Conservation (phyloP, 345 rosid species). For the Sapria himalayana region DNA sequence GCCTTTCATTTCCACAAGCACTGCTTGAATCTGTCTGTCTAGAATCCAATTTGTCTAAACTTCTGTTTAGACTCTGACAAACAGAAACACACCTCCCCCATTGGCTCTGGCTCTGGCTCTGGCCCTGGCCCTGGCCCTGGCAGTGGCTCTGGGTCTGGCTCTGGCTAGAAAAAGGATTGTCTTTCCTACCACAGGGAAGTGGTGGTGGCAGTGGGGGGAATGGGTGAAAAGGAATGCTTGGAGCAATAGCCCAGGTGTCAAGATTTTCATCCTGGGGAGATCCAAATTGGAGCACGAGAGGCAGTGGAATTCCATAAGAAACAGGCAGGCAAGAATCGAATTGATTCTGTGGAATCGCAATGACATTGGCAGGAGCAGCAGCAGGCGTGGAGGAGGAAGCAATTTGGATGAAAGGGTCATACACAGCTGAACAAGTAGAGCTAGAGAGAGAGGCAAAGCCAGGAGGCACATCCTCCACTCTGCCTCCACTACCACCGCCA, state of each 20-base stretch:
- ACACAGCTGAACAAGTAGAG: too few relatives aligned
- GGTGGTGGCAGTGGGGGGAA: conserved; percentile 77
- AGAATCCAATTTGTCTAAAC: too few relatives aligned
- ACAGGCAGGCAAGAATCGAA: conserved; percentile 43
- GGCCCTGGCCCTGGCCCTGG: too few relatives aligned
- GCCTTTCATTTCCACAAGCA: too few relatives aligned
- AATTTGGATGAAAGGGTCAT: conserved; percentile 15
- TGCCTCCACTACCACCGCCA: conserved; percentile 11
- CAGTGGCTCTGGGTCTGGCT: too few relatives aligned
- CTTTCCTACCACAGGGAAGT: conserved; percentile 22
- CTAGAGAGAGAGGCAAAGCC: conserved; percentile 45
- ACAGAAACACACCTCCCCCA: too few relatives aligned
- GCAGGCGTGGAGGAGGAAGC: conserved; percentile 14
- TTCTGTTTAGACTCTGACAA: too few relatives aligned
- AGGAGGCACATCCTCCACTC: conserved; percentile 58
- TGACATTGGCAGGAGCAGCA: conserved; percentile 15
- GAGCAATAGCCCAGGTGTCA: conserved; percentile 53
- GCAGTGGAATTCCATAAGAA: conserved; percentile 71
- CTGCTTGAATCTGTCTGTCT: too few relatives aligned
- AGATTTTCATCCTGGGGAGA: conserved; percentile 22
- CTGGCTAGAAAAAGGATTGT: too few relatives aligned
- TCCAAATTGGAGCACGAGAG: conserved; percentile 40
- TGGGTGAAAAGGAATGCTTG: conserved; percentile 70
- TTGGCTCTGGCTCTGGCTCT: too few relatives aligned
- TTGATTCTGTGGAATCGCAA: conserved; percentile 34